Evolutionary conservation across 345 rosid genomes (phyloP).

Genomic region (Citrus trifoliata): DNA sequence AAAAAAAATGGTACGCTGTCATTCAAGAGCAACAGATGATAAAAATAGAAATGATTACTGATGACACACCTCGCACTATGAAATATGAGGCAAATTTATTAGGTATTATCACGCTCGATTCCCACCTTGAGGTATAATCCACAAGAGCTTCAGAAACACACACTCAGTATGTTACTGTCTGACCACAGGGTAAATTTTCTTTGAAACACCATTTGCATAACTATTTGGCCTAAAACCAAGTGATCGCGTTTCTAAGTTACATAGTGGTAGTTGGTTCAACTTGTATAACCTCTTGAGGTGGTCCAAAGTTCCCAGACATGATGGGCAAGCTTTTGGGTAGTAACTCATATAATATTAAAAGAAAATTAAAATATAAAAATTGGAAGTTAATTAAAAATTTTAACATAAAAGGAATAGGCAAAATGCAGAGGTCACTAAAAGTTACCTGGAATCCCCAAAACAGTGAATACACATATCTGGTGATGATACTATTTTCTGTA

Average conservation of each 20-base stretch:
- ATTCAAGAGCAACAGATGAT: background rate
- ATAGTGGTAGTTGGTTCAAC: background rate
- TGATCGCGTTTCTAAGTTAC: background rate
- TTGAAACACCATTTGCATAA: background rate
- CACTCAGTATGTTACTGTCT: background rate
- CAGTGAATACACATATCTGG: constrained; percentile 69
- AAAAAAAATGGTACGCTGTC: background rate
- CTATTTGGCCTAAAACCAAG: background rate
- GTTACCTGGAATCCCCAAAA: constrained; percentile 97
- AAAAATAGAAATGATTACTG: background rate
- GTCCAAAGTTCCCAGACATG: background rate
- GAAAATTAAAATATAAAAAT: background rate
- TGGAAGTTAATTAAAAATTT: background rate
- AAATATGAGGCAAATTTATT: background rate
- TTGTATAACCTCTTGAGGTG: background rate
- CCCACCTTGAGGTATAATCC: background rate
- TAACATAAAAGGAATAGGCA: background rate
- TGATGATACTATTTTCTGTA: constrained; percentile 25
- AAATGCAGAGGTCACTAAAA: background rate
- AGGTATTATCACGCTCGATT: background rate
- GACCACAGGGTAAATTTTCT: background rate
- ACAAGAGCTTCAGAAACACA: background rate
- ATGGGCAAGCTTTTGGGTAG: background rate
- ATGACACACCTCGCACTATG: background rate
- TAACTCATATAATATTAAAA: background rate